Conservation (phyloP, 805 yeast species). For the Lipomyces kockii region DNA sequence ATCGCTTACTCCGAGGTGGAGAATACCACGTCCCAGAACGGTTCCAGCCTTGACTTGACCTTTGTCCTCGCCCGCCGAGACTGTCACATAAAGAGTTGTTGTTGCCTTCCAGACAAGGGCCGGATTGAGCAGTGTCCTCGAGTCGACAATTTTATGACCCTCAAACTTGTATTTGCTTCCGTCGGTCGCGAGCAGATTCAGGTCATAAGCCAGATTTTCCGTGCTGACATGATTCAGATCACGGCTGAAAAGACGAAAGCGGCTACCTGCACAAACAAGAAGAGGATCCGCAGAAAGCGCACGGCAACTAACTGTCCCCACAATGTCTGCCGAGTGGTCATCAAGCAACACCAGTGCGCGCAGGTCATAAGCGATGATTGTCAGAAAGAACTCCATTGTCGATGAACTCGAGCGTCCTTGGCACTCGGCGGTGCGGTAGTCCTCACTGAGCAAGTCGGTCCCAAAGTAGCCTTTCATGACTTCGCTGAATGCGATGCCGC, state of each 20-base stretch:
- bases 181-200: not conserved
- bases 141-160: not conserved
- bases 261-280: not conserved
- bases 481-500: not conserved
- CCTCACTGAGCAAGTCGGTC: not conserved
- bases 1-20: not conserved
- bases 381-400: not conserved
- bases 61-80: not conserved
- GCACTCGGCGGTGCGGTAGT: not conserved
- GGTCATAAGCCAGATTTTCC: not conserved
- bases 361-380: not conserved
- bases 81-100: not conserved
- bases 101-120: not conserved
- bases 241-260: not conserved
- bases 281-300: not conserved
- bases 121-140: not conserved
- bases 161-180: not conserved
- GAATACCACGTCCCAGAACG: not conserved
- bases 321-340: not conserved
- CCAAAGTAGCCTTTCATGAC: slow-evolving; percentile 1
- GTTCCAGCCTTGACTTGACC: not conserved
- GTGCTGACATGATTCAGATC: not conserved
- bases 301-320: not conserved
- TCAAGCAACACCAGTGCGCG: not conserved
- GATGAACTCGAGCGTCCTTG: not conserved